These are phyloP conservation scores for Antrodiella citrinella DNA, from an alignment of 768 basidiomycete genomes.

Conservation along the genomic window DNA sequence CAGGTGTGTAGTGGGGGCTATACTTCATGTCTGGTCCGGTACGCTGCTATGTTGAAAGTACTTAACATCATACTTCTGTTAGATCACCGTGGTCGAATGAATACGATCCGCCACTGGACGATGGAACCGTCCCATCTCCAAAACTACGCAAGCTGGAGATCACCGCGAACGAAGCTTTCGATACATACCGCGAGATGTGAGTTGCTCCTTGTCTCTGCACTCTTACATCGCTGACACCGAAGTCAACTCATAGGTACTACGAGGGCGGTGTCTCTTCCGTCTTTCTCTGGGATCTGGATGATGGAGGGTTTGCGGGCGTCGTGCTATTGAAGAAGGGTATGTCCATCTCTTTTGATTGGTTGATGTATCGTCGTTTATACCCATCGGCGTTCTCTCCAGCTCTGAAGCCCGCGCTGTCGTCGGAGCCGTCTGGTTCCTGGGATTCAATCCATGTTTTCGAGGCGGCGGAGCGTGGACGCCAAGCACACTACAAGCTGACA, in stretches of 20 bases:
- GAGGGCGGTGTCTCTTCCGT: constrained; percentile 98
- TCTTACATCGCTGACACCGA: not conserved
- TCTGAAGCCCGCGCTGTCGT: constrained; percentile 44
- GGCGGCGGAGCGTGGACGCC: constrained; percentile 80
- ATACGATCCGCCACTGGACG: constrained; percentile 84
- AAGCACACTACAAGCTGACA: constrained; percentile 95
- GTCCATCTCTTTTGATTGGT: constrained; percentile 15
- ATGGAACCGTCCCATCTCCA: constrained; percentile 78
- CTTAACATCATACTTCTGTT: not conserved
- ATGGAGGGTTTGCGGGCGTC: constrained; percentile 94
- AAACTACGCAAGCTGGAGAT: constrained; percentile 89
- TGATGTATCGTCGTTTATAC: not conserved
- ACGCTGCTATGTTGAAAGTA: no score
- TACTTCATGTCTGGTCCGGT: not conserved
- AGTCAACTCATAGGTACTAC: constrained; percentile 84
- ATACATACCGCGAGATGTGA: constrained; percentile 93
- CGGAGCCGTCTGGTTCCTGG: constrained; percentile 83
- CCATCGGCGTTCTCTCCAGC: constrained; percentile 27
- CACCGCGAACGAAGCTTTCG: constrained; percentile 92
- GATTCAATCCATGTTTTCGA: constrained; percentile 99
- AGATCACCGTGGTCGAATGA: constrained; percentile 99
- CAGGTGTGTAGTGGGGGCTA: not conserved
- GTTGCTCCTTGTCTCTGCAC: constrained; percentile 16
- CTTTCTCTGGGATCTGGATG: constrained; percentile 97
- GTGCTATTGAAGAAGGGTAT: constrained; percentile 92